phyloP scores from a whole-genome alignment of 352 stramenopile genomes.

The Globisporangium apiculatum region DNA sequence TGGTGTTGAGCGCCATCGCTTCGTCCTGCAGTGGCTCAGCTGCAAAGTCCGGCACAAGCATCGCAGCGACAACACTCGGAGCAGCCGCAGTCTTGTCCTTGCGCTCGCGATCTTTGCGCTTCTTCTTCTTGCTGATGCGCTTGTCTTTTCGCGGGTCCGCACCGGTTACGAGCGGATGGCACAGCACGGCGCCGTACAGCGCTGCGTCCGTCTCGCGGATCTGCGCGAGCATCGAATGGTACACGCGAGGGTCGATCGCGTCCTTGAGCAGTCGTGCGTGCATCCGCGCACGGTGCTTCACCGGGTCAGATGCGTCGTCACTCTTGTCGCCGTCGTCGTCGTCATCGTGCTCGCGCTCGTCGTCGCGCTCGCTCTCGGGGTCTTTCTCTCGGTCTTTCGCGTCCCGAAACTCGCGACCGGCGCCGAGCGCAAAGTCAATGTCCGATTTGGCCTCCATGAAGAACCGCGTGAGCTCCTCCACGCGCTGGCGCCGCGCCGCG shows the following conservation, averaged over 20 bases:
- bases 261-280: constrained; percentile 58
- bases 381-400: constrained; percentile 47
- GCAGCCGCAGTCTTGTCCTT: constrained; percentile 45
- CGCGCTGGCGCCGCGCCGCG: constrained; percentile 63
- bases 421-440: constrained; percentile 81
- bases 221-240: constrained; percentile 62
- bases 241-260: constrained; percentile 70
- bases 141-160: constrained; percentile 76
- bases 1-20: constrained; percentile 59
- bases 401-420: constrained; percentile 61
- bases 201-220: constrained; percentile 77
- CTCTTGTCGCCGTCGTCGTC: constrained; percentile 47
- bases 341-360: constrained; percentile 61
- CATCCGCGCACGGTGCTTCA: constrained; percentile 30
- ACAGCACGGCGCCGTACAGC: constrained; percentile 79
- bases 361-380: constrained; percentile 51
- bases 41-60: constrained; percentile 69
- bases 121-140: constrained; percentile 68
- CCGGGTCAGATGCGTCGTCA: constrained; percentile 38
- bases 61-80: constrained; percentile 24
- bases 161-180: constrained; percentile 74
- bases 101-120: constrained; percentile 75
- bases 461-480: constrained; percentile 84
- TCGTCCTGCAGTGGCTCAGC: constrained; percentile 40
- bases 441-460: constrained; percentile 89